Base-by-base conservation (phyloP, 768 basidiomycete genomes). In the Tulasnella sp. region DNA sequence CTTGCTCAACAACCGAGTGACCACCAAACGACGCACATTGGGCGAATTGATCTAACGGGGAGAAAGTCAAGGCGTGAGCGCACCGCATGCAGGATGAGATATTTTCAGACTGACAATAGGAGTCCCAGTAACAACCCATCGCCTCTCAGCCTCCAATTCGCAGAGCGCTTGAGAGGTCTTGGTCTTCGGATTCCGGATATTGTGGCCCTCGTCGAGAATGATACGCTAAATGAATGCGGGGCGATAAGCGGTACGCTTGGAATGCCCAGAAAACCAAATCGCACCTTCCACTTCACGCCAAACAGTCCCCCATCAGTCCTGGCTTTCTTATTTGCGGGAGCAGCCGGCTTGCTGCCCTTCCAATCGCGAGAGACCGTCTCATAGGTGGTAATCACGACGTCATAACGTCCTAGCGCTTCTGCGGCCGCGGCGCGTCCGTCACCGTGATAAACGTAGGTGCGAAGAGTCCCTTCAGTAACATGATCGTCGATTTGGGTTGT, bases 161-260 rank as follows among this genome's bases (percentile, higher is more conserved):
- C 85, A 89, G 1, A 90, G 88, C 0, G 92, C 90, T 79, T 86
- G 85, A 11, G 93, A 87, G 88, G 92, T 93, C 84, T 95, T 93
- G 0, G 95, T 94, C 82, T 87, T 91, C 2, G 92, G 88, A 81
- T 97, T 97, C 72, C 94, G 89, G 78, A 97, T 91, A 34, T 81
- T 90, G 80, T 97, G 96, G 0, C 93, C 96, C 83, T 97, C 96
- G 79, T 97, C 96, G 5, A 96, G 84, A 29, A 97, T 88, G 54
- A 96, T 82, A 76, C 96, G 86, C 90, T 92, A 76, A 22, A 49
- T 29, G 72, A 54, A 54, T 19, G 67, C 40, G 3, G 9, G 14
- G 19, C 12, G 58, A 12, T 64, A 14, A 36, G 17, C 74, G 1
- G 22, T 67, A 49, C 42, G 31, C 14, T 52, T n/a, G 6, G n/a